These are phyloP conservation scores for Penicillium bovifimosum DNA, from an alignment of 495 filamentous ascomycete species.

Conservation along the genomic window DNA sequence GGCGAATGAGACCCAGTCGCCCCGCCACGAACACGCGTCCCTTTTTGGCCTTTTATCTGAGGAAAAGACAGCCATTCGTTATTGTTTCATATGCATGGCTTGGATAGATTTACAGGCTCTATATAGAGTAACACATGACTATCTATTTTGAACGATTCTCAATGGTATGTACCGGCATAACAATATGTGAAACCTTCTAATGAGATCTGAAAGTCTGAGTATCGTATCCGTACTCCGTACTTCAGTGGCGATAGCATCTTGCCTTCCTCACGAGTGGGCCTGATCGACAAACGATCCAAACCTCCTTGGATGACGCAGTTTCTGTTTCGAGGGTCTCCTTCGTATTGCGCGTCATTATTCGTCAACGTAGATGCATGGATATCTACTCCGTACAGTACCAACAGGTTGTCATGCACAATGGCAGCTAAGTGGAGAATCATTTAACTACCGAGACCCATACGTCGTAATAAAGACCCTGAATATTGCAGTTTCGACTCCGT, in stretches of 20 bases:
- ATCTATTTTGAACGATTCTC: no score
- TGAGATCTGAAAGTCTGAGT: not conserved
- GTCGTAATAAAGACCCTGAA: not conserved
- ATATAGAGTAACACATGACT: no score
- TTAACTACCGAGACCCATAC: not conserved
- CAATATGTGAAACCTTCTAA: no score
- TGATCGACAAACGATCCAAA: conserved; percentile 21
- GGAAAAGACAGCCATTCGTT: no score
- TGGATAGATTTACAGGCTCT: no score
- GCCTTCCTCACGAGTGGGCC: conserved; percentile 18
- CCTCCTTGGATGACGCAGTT: not conserved
- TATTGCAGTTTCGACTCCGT: no score
- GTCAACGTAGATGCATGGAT: not conserved
- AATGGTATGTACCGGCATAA: no score
- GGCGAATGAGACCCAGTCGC: conserved; percentile 11
- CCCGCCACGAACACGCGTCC: conserved; percentile 26
- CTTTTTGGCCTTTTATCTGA: not conserved
- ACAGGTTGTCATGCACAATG: no score
- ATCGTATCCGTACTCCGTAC: conserved; percentile 1
- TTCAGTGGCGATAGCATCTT: conserved; percentile 6
- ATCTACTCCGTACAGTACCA: no score
- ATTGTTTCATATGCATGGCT: no score
- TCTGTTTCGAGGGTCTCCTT: not conserved
- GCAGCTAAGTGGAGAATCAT: conserved; percentile 1
- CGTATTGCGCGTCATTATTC: conserved; percentile 14